Conservation (phyloP, 2,329 filamentous ascomycete species). For the Claviceps capensis region DNA sequence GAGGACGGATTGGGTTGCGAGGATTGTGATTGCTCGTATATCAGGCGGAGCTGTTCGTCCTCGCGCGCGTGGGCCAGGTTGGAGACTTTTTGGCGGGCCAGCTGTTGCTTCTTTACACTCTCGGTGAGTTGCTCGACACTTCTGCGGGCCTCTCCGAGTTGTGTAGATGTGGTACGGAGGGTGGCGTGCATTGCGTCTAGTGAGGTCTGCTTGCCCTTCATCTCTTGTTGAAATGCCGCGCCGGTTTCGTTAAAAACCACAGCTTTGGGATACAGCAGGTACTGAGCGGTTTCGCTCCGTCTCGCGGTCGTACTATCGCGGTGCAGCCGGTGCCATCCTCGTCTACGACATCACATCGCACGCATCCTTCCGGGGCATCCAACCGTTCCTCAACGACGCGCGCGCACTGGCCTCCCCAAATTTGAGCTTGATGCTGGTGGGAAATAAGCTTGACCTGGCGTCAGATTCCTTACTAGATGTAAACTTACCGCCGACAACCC, state of each 20-base stretch:
- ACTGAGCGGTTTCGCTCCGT: slow-evolving; percentile 95
- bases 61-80: slow-evolving; percentile 67
- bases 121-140: slow-evolving; percentile 57
- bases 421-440: slow-evolving; percentile 71
- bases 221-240: slow-evolving; percentile 63
- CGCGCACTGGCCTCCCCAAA: slow-evolving; percentile 80
- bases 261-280: slow-evolving; percentile 96
- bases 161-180: slow-evolving; percentile 66
- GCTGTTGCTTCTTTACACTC: slow-evolving; percentile 48
- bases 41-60: slow-evolving; percentile 45
- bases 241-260: slow-evolving; percentile 54
- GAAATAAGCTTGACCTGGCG: slow-evolving; percentile 80
- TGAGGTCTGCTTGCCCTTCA: slow-evolving; percentile 69
- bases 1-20: slow-evolving; percentile 31
- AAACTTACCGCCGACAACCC: slow-evolving; percentile 35
- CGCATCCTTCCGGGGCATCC: slow-evolving; percentile 59
- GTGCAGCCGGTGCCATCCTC: slow-evolving; percentile 84
- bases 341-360: slow-evolving; percentile 87
- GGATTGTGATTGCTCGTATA: slow-evolving; percentile 26
- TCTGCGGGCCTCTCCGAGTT: slow-evolving; percentile 64
- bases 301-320: slow-evolving; percentile 88
- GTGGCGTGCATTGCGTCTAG: slow-evolving; percentile 72
- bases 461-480: slow-evolving; percentile 39
- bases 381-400: slow-evolving; percentile 87
- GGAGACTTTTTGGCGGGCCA: slow-evolving; percentile 56